Percentiles rank a stretch among this genome's conserved stretches.
These are phyloP conservation scores for Castanea mollissima DNA, from an alignment of 306 rosid genomes.

Conservation along the genomic window DNA sequence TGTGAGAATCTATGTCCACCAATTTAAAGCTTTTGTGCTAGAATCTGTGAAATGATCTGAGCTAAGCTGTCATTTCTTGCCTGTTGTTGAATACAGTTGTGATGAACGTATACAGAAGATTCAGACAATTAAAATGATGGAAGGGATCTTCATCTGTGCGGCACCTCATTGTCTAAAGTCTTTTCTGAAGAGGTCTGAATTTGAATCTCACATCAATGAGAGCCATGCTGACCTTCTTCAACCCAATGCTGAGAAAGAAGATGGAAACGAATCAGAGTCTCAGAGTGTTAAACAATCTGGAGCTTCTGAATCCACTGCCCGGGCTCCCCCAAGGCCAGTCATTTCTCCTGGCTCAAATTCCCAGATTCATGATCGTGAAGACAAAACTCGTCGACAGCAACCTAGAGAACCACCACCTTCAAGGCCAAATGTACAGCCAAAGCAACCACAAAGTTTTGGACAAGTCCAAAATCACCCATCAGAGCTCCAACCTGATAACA, in stretches of 20 bases:
- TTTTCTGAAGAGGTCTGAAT: conserved; percentile 72
- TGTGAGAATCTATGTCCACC: neutral
- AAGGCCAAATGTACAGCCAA: conserved; percentile 57
- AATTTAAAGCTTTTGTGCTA: neutral
- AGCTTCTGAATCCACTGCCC: conserved; percentile 68
- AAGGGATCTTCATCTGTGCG: conserved; percentile 94
- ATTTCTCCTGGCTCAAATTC: conserved; percentile 81
- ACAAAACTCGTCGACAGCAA: conserved; percentile 67
- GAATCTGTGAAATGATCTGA: conserved; percentile 9
- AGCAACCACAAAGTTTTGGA: conserved; percentile 60
- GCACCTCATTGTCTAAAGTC: conserved; percentile 98
- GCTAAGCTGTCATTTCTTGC: conserved; percentile 18
- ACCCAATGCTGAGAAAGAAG: conserved; percentile 75
- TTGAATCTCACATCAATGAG: conserved; percentile 88
- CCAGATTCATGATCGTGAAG: conserved; percentile 76
- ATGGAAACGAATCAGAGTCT: conserved; percentile 82
- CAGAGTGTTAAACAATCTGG: conserved; percentile 69
- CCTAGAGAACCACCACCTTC: conserved; percentile 71
- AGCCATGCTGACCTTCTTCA: conserved; percentile 71
- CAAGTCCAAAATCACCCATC: conserved; percentile 56
- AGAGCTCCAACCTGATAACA: conserved; percentile 51
- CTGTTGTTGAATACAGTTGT: conserved; percentile 57
- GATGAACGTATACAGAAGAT: conserved; percentile 98
- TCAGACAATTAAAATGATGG: conserved; percentile 96
- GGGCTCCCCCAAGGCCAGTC: conserved; percentile 69